Conservation (phyloP, 768 basidiomycete species). For the Trametopsis cervina region DNA sequence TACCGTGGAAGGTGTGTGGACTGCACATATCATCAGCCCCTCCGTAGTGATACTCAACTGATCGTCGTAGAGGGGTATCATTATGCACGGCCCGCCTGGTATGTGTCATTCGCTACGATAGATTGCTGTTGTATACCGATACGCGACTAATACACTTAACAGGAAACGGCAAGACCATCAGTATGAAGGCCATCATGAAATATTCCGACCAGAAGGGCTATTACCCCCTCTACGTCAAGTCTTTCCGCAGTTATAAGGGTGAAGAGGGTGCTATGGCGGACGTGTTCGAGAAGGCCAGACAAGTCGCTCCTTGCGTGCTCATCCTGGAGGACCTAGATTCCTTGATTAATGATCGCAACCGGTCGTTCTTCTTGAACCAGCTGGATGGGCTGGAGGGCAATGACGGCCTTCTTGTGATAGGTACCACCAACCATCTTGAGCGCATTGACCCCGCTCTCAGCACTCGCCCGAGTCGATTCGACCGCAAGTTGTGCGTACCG, state of each 20-base stretch:
- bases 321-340: slow-evolving; percentile 69
- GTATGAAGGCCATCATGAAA: slow-evolving; percentile 78
- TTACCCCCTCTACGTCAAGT: slow-evolving; percentile 74
- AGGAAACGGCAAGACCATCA: slow-evolving; percentile 86
- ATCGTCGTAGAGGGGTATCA: slow-evolving; percentile 58
- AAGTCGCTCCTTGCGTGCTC: slow-evolving; percentile 58
- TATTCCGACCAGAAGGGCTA: slow-evolving; percentile 55
- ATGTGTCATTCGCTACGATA: background rate
- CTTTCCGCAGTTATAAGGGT: slow-evolving; percentile 59
- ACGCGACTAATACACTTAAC: background rate
- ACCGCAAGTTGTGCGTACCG: slow-evolving; percentile 70
- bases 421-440: slow-evolving; percentile 81
- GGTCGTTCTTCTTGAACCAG: slow-evolving; percentile 87
- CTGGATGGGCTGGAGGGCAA: slow-evolving; percentile 76
- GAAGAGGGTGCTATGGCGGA: slow-evolving; percentile 61
- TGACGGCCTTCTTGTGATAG: slow-evolving; percentile 72
- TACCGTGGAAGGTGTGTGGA: slow-evolving; percentile 71
- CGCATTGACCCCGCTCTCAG: slow-evolving; percentile 71
- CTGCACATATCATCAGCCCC: too few species aligned
- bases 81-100: slow-evolving; percentile 81
- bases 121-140: background rate
- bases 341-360: slow-evolving; percentile 68
- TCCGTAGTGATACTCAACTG: background rate
- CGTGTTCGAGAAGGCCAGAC: slow-evolving; percentile 70
- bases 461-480: slow-evolving; percentile 76